Evolutionary conservation across 2,329 filamentous ascomycete species (phyloP).

Genomic region (Aspergillus viridinutans): DNA sequence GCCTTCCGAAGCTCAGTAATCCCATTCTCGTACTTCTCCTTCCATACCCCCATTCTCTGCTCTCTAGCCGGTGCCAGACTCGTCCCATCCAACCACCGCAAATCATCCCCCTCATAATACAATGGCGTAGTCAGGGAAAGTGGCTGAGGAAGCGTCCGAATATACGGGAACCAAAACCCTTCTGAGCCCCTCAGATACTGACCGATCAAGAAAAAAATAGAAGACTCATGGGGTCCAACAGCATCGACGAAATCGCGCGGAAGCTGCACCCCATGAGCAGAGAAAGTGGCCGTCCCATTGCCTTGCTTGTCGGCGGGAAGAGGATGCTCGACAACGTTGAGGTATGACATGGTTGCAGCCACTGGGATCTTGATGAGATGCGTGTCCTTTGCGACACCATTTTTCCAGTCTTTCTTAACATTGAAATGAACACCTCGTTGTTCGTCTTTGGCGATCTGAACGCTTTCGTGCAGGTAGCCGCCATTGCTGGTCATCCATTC

Average conservation of each 20-base stretch:
- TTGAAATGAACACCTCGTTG: constrained; percentile 34
- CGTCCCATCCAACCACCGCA: constrained; percentile 44
- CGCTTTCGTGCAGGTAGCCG: constrained; percentile 29
- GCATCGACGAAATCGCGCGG: constrained; percentile 48
- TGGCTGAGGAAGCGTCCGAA: constrained; percentile 61
- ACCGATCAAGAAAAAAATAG: constrained; percentile 65
- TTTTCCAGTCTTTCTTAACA: constrained; percentile 24
- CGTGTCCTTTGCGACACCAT: constrained; percentile 25
- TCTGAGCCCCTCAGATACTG: constrained; percentile 57
- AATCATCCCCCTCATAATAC: constrained; percentile 61
- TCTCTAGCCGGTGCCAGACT: constrained; percentile 32
- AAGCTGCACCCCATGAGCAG: constrained; percentile 40
- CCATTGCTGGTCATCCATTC: constrained; percentile 31
- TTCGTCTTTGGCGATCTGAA: constrained; percentile 31
- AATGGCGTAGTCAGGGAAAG: constrained; percentile 58
- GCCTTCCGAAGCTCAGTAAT: constrained; percentile 27
- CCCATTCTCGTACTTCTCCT: constrained; percentile 34
- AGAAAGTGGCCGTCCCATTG: constrained; percentile 16
- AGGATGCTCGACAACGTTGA: constrained; percentile 29
- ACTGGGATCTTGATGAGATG: constrained; percentile 34
- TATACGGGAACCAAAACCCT: constrained; percentile 67
- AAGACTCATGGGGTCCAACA: constrained; percentile 56
- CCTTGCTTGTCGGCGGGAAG: background rate
- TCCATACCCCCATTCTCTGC: constrained; percentile 33
- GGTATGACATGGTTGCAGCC: constrained; percentile 34